Percentiles rank a stretch among this genome's conserved stretches.
These are phyloP conservation scores for Centrapalus pauciflorus DNA, from an alignment of 129 eudicot species.

Conservation along the genomic window DNA sequence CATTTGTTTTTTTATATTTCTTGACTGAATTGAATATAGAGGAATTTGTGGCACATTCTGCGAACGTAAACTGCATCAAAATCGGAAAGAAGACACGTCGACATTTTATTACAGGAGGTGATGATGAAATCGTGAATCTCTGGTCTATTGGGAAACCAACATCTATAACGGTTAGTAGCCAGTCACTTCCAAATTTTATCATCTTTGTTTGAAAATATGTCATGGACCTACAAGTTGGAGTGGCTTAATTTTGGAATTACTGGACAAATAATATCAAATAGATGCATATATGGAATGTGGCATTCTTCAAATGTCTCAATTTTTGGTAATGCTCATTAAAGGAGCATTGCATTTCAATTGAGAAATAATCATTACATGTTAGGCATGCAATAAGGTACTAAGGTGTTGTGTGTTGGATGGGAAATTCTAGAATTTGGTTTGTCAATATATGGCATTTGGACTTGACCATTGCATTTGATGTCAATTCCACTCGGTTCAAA, in stretches of 20 bases:
- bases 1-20: slow-evolving; percentile 19
- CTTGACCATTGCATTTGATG: not conserved
- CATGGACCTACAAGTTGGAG: not conserved
- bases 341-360: not conserved
- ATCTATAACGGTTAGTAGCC: slow-evolving; percentile 52
- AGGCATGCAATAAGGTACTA: not conserved
- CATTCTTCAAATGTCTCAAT: not conserved
- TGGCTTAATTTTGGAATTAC: not conserved
- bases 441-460: not conserved
- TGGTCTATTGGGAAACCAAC: slow-evolving; percentile 80
- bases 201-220: not conserved
- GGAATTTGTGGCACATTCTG: slow-evolving; percentile 92
- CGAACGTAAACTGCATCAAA: slow-evolving; percentile 73
- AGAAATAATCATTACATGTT: not conserved
- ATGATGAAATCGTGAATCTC: slow-evolving; percentile 76
- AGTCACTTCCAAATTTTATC: not conserved
- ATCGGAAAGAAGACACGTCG: slow-evolving; percentile 73
- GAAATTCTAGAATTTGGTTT: not conserved
- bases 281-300: not conserved
- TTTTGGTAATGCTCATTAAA: not conserved
- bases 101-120: slow-evolving; percentile 71
- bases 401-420: not conserved
- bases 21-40: slow-evolving; percentile 60
- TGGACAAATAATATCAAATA: not conserved
- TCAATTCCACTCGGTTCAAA: not conserved